Evolutionary conservation across 257 asterid species (phyloP).

Genomic region (Orobanche coerulescens): DNA sequence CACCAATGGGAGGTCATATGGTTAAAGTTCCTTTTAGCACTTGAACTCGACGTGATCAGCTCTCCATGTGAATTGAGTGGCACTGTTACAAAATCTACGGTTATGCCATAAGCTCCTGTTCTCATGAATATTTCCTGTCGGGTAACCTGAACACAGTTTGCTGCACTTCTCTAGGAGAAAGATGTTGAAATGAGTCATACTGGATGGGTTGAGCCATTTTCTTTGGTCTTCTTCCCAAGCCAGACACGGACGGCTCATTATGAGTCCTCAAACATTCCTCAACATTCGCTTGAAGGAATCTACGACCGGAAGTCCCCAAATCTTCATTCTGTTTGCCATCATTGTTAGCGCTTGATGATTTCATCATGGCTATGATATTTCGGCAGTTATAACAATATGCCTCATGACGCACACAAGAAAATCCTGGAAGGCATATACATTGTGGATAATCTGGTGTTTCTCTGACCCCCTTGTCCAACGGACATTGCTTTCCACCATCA

Average conservation of each 20-base stretch:
- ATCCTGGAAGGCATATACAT: slow-evolving; percentile 20
- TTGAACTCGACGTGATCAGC: slow-evolving; percentile 33
- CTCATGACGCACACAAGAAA: slow-evolving; percentile 20
- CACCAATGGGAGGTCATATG: slow-evolving; percentile 25
- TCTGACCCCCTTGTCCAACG: slow-evolving; percentile 15
- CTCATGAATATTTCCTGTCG: slow-evolving; percentile 18
- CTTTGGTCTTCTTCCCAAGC: slow-evolving; percentile 6
- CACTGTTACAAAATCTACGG: slow-evolving; percentile 33
- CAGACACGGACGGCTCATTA: slow-evolving; percentile 26
- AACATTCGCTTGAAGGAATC: slow-evolving; percentile 23
- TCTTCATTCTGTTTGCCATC: slow-evolving; percentile 24
- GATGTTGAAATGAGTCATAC: slow-evolving; percentile 26
- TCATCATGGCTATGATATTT: slow-evolving; percentile 12
- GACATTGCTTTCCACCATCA: slow-evolving; percentile 14
- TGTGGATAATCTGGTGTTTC: slow-evolving; percentile 17
- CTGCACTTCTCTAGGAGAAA: slow-evolving; percentile 33
- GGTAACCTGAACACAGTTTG: slow-evolving; percentile 26
- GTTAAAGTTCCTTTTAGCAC: slow-evolving; percentile 22
- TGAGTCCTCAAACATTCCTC: slow-evolving; percentile 26
- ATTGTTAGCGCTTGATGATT: slow-evolving; percentile 14
- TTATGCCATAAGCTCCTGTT: slow-evolving; percentile 21
- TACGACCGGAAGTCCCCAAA: slow-evolving; percentile 23
- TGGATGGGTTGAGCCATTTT: slow-evolving; percentile 21
- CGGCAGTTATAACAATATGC: slow-evolving; percentile 9
- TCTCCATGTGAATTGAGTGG: slow-evolving; percentile 60